Base-by-base conservation (phyloP, 2,329 filamentous ascomycete genomes). In the Incumbomyces lentus region DNA sequence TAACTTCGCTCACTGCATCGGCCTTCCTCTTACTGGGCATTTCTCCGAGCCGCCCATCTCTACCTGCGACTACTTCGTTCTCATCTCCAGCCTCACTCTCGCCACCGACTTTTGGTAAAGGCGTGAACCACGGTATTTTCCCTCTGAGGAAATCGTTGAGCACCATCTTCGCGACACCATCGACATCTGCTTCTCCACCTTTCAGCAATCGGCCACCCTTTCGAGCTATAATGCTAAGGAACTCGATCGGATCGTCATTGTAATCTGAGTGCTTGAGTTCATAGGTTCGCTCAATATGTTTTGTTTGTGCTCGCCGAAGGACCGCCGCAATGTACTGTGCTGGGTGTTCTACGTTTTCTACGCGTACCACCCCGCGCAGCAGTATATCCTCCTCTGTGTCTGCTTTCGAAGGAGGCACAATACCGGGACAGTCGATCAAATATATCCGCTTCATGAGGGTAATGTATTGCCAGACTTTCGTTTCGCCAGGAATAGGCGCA, bases 401-500 rank as follows among this genome's bases (percentile, higher is more conserved):
- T 46, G 79, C 79, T 51, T 79, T 79, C 54, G 85, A 92, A 0
- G 92, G 90, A 3, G 92, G 92, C 1, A 96, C 92, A 34, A 98
- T 88, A 65, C 92, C 92, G 33, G 92, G 92, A 60, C 90, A 96
- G 60, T 98, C 92, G 58, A 98, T 96, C 46, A 98, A 76, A 66
- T 90, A 89, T 44, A 94, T 94, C 45, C 87, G 76, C 69, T 89
- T 93, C 85, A 94, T 95, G 49, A 96, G 68, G 2, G 88, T 95
- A 55, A 95, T 87, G 61, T 95, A 95, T 64, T 95, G 90, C 90
- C 92, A 96, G 26, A 95, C 85, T 68, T 95, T 96, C 30, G 90
- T 96, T 71, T 95, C 89, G 12, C 89, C 92, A 6, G 92, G 90
- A 52, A 96, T 95, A 5, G 90, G 92, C 6, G 92, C 92, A 2